Base-by-base conservation (phyloP, 805 yeast species). In the Starmerella bombi region DNA sequence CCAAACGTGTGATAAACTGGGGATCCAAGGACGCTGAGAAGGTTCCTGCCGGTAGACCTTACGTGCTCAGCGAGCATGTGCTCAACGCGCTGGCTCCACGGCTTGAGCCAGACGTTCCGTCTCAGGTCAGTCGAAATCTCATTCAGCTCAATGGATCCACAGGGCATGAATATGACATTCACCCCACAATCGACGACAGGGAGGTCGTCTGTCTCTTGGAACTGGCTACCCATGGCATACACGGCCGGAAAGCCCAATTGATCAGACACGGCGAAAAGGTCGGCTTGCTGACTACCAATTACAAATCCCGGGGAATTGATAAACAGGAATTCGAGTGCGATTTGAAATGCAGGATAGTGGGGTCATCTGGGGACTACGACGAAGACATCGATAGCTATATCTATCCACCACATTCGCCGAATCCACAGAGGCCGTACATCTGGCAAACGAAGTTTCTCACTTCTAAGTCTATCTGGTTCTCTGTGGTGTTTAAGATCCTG, bases 271-370 rank as follows among this genome's bases (percentile, higher is more conserved):
- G 45, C n/a, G 50, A 47, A 34, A 42, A 30, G 22, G 34, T 40
- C 32, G 50, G 50, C 3, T 14, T 41, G 30, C 22, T 47, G 2
- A 23, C 40, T 2, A 20, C 17, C 7, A 40, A 40, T 34, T 86
- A 85, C 55, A 79, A 78, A 30, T 80, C 94, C 1, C 69, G 94
- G 46, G 64, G 73, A 16, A 70, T 81, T 31, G 93, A 82, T 45
- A 45, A 45, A 22, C 42, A 44, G 10, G 48, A 38, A 16, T 44
- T 44, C 28, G 48, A 44, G 23, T 41, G 46, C n/a, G 38, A 45
- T 4, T 19, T 42, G 2, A 38, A 36, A 12, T 32, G 41, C 32
- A 23, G 12, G 4, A 28, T 5, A 21, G 8, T 23, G n/a, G 10
- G 12, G 12, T 7, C 10, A 23, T 8, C 10, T 12, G n/a, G n/a